A percentile compares a stretch with the other conserved stretches of the same genome.
These are phyloP conservation scores for Aspergillus cristatus DNA, from an alignment of 495 filamentous ascomycete species.

Conservation along the genomic window DNA sequence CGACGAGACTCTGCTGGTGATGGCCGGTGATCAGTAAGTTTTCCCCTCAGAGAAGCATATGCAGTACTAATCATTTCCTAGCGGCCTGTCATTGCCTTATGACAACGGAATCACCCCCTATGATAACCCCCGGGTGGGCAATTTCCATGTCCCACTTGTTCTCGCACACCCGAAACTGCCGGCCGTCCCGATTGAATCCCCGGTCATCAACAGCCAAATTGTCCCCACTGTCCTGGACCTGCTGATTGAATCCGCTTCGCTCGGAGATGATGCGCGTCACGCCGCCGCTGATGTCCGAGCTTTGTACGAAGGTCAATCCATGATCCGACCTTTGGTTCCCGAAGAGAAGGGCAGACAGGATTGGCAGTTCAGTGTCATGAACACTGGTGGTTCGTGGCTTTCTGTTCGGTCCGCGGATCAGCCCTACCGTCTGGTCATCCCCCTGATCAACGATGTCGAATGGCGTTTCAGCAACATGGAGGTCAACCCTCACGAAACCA, in stretches of 20 bases:
- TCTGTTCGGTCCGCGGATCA: constrained; percentile 32
- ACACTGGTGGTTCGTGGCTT: constrained; percentile 40
- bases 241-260: constrained; percentile 33
- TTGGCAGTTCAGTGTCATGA: constrained; percentile 45
- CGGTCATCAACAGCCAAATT: constrained; percentile 37
- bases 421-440: constrained; percentile 36
- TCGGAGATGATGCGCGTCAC: constrained; percentile 18
- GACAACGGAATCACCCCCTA: constrained; percentile 37
- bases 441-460: constrained; percentile 35
- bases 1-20: constrained; percentile 40
- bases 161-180: constrained; percentile 40
- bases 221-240: constrained; percentile 43
- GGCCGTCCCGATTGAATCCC: constrained; percentile 29
- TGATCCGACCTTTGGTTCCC: constrained; percentile 30
- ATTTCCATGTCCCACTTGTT: constrained; percentile 42
- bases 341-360: constrained; percentile 26
- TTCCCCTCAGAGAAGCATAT: background rate
- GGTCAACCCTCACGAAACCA: constrained; percentile 31
- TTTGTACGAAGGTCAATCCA: constrained; percentile 41
- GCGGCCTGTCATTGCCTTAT: constrained; percentile 35
- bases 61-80: constrained; percentile 4
- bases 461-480: constrained; percentile 37
- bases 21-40: constrained; percentile 38
- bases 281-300: constrained; percentile 30
- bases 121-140: constrained; percentile 41